Base-by-base conservation (phyloP, 495 filamentous ascomycete species). In the Apodospora peruviana region DNA sequence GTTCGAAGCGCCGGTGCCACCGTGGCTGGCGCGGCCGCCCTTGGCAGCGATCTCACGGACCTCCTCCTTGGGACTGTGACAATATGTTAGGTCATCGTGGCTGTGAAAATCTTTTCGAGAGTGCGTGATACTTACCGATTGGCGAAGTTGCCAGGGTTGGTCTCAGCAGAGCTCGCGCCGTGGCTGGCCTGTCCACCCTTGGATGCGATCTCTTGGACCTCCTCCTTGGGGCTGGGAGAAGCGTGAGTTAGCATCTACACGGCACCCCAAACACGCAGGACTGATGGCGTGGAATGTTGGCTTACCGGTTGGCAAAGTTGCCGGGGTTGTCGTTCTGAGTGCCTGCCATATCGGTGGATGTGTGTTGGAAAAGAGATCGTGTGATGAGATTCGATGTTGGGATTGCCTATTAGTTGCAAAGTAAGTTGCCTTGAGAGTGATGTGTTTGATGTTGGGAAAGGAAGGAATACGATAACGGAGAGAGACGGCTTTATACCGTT, bases 301-400 rank as follows among this genome's bases (percentile, higher is more conserved):
- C 16, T 37, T 42, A 62, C 50, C 77, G 76, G 66, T 84, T 83
- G 67, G 78, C 74, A 64, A 85, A 84, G 61, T 84, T 83, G 18
- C 73, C 73, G 36, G 79, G 78, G 54, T 85, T 86, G 27, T 64
- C 65, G 55, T 82, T 75, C 24, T 37, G 24, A 17, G 44, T 45
- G 42, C 46, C 51, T 14, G 51, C 38, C 51, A 53, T 53, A 34
- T 7, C 46, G 47, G 20, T 38, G 36, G 36, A 11, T 38, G 36
- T 38, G 27, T n/a, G n/a, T n/a, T n/a, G n/a, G n/a, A n/a, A n/a
- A n/a, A n/a, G n/a, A n/a, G n/a, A n/a, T n/a, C n/a, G n/a, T n/a
- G n/a, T n/a, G n/a, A n/a, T n/a, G n/a, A n/a, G n/a, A n/a, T n/a
- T n/a, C n/a, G n/a, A n/a, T n/a, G n/a, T n/a, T n/a, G n/a, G n/a